phyloP scores from a whole-genome alignment of 2,329 filamentous ascomycete genomes.

The Epichloe aotearoae region DNA sequence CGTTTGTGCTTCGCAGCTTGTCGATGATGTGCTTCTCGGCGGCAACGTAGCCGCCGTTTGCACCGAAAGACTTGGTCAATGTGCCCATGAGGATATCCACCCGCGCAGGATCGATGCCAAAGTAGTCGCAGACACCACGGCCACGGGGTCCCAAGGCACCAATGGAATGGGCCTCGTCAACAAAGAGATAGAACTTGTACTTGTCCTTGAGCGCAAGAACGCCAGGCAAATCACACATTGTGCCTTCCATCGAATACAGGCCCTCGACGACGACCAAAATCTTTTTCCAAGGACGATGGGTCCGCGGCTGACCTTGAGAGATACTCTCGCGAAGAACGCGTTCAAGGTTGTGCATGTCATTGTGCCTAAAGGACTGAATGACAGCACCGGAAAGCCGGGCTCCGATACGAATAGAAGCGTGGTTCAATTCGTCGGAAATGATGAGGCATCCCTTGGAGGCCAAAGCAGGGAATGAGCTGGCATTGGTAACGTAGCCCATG shows the following conservation, averaged over 20 bases:
- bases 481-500: slow-evolving; percentile 97
- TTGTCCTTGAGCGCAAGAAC: slow-evolving; percentile 77
- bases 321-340: slow-evolving; percentile 79
- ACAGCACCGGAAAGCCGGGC: slow-evolving; percentile 88
- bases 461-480: slow-evolving; percentile 80
- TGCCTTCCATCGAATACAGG: slow-evolving; percentile 98
- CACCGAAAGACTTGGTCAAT: slow-evolving; percentile 94
- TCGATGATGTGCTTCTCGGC: slow-evolving; percentile 84
- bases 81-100: slow-evolving; percentile 98
- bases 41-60: slow-evolving; percentile 91
- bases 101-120: slow-evolving; percentile 73
- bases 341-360: slow-evolving; percentile 84
- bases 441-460: slow-evolving; percentile 88
- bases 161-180: slow-evolving; percentile 94
- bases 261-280: slow-evolving; percentile 93
- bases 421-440: slow-evolving; percentile 94
- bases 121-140: slow-evolving; percentile 94
- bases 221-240: slow-evolving; percentile 94
- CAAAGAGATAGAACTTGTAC: slow-evolving; percentile 93
- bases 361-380: slow-evolving; percentile 95
- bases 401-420: slow-evolving; percentile 92
- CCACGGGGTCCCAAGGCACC: slow-evolving; percentile 82
- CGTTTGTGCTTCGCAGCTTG: slow-evolving; percentile 76
- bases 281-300: slow-evolving; percentile 99
- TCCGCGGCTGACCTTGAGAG: slow-evolving; percentile 90